Evolutionary conservation across 148 eudicot genomes (phyloP).

Genomic region (Pouteria glomerata): DNA sequence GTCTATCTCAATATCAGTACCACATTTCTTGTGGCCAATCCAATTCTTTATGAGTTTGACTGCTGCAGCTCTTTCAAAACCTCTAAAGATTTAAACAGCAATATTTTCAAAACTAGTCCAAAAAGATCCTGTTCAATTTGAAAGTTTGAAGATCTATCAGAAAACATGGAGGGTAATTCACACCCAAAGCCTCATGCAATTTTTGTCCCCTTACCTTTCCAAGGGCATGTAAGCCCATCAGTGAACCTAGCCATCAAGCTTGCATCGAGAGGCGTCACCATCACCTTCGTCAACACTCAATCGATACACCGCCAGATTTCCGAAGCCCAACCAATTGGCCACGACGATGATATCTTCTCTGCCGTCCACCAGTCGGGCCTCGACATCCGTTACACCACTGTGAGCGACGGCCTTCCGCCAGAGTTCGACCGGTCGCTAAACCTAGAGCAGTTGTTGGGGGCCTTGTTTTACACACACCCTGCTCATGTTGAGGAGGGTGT

Average conservation of each 20-base stretch:
- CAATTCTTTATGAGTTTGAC: no score
- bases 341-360: conserved; percentile 18
- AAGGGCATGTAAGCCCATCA: conserved; percentile 36
- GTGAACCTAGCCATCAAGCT: no score
- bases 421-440: conserved; percentile 24
- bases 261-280: conserved; percentile 34
- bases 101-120: no score
- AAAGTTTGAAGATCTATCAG: no score
- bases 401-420: conserved; percentile 32
- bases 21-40: no score
- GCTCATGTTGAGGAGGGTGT: conserved; percentile 27
- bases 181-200: conserved; percentile 28
- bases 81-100: no score
- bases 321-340: conserved; percentile 7
- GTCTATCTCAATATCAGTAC: no score
- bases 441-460: conserved; percentile 25
- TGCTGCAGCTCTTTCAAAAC: no score
- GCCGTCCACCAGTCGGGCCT: conserved; percentile 19
- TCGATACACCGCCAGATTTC: conserved; percentile 22
- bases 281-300: conserved; percentile 40
- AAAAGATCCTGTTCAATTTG: no score
- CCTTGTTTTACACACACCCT: conserved; percentile 15
- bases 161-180: conserved; percentile 12
- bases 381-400: no score
- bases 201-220: conserved; percentile 18